Conservation (phyloP, 2,329 filamentous ascomycete species). For the Trichoderma atroviride region DNA sequence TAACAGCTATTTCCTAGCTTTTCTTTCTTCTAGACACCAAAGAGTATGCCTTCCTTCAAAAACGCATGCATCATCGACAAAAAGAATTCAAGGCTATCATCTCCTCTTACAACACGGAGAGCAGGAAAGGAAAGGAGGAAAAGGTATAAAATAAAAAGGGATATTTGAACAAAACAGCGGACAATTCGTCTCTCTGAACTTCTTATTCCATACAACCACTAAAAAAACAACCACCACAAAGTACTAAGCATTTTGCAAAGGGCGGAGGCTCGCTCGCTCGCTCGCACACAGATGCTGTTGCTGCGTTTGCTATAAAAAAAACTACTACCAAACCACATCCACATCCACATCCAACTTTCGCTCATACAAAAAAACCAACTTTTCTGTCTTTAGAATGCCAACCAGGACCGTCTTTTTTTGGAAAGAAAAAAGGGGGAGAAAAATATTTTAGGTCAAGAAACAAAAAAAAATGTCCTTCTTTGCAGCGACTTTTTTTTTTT, state of each 20-base stretch:
- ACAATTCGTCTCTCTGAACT: neutral
- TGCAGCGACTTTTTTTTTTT: neutral
- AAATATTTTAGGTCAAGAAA: neutral
- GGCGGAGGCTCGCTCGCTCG: constrained; percentile 16
- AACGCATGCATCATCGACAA: neutral
- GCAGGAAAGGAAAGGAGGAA: neutral
- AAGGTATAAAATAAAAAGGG: neutral
- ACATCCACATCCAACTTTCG: constrained; percentile 35
- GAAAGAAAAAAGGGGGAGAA: neutral
- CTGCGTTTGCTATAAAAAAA: constrained; percentile 8
- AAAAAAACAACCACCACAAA: constrained; percentile 12
- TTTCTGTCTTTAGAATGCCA: constrained; percentile 17
- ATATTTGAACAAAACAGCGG: neutral
- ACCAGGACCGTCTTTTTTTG: constrained; percentile 15
- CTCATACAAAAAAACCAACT: constrained; percentile 34
- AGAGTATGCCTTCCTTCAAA: neutral
- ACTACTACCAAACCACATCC: constrained; percentile 29
- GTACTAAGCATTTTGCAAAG: constrained; percentile 19
- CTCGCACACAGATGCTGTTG: constrained; percentile 15
- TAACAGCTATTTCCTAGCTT: neutral
- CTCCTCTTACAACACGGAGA: neutral
- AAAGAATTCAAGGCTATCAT: neutral
- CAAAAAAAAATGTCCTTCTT: neutral
- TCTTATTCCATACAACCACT: constrained; percentile 14
- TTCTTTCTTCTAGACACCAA: neutral